Percentiles rank a stretch among this genome's conserved stretches.
Evolutionary conservation across 139 green algal species (phyloP).

Genomic region (Chlorokybus atmophyticus): DNA sequence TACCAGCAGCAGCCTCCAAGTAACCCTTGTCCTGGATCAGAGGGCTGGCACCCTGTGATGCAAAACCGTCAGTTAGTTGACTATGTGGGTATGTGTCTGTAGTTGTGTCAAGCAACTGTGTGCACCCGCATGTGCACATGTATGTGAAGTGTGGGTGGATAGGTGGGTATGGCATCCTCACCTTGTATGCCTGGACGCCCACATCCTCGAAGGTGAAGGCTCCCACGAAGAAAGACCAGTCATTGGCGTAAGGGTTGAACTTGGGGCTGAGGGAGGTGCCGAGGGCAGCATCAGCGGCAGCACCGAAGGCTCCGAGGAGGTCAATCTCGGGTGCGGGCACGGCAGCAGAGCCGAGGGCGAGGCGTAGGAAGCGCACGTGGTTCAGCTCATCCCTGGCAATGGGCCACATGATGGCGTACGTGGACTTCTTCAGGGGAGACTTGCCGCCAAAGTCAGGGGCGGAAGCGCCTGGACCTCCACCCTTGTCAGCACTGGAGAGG

Average conservation of each 20-base stretch:
- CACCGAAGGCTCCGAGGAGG: constrained; percentile 1
- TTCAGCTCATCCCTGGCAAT: neutral
- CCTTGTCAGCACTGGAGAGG: neutral
- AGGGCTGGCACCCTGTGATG: too few relatives aligned
- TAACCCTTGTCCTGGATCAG: too few relatives aligned
- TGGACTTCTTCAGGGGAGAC: neutral
- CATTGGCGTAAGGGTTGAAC: constrained; percentile 5
- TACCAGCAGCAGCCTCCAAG: neutral
- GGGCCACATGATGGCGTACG: neutral
- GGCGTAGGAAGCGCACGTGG: neutral
- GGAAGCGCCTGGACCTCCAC: neutral
- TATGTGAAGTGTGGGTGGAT: too few relatives aligned
- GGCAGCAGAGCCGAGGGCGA: neutral
- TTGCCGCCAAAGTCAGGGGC: neutral
- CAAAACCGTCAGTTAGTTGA: too few relatives aligned
- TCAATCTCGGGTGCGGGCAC: constrained; percentile 1
- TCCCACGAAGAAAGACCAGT: constrained; percentile 1
- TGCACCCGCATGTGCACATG: too few relatives aligned
- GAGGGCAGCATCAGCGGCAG: constrained; percentile 7
- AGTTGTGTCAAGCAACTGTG: too few relatives aligned
- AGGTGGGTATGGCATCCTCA: too few relatives aligned
- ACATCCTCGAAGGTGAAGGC: constrained; percentile 20
- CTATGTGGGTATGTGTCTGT: too few relatives aligned
- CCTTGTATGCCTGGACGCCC: constrained; percentile 10
- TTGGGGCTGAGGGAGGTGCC: neutral